Evolutionary conservation across 2,329 filamentous ascomycete genomes (phyloP).

Genomic region (Pleurostoma richardsiae): DNA sequence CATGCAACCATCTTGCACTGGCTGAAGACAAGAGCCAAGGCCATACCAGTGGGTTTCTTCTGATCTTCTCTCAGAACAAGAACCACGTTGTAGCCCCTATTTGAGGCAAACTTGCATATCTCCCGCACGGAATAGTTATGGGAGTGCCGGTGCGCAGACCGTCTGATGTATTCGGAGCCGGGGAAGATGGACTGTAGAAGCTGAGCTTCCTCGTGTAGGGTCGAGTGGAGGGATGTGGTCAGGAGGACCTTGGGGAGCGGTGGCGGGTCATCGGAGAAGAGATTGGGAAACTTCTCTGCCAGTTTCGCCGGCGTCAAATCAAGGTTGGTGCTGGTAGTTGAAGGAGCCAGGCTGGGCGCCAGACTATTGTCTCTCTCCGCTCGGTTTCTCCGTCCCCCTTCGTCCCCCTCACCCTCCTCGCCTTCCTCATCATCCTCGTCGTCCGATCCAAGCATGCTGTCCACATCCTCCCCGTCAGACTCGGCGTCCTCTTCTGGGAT

Average conservation of each 20-base stretch:
- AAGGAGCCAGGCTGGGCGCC: conserved; percentile 42
- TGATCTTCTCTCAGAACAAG: conserved; percentile 84
- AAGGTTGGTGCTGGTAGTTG: conserved; percentile 58
- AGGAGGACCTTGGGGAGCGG: conserved; percentile 79
- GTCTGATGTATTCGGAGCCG: conserved; percentile 79
- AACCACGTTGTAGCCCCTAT: conserved; percentile 78
- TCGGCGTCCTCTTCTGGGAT: conserved; percentile 36
- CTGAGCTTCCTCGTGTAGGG: conserved; percentile 76
- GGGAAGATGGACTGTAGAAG: conserved; percentile 80
- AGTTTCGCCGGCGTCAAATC: conserved; percentile 58
- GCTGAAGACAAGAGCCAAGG: conserved; percentile 60
- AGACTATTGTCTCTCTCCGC: conserved; percentile 34
- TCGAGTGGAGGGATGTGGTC: conserved; percentile 86
- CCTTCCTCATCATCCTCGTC: conserved; percentile 49
- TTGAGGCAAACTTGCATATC: conserved; percentile 79
- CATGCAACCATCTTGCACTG: conserved; percentile 31
- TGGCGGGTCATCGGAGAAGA: conserved; percentile 55
- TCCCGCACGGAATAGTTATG: conserved; percentile 92
- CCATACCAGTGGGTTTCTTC: conserved; percentile 69
- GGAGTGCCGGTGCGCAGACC: conserved; percentile 75
- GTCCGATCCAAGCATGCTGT: conserved; percentile 31
- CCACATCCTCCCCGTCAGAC: conserved; percentile 31
- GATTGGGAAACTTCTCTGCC: conserved; percentile 55
- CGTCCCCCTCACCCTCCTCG: conserved; percentile 30
- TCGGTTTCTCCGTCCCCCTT: conserved; percentile 37